These are phyloP conservation scores for Apiospora arundinis DNA, from an alignment of 2,329 filamentous ascomycete species.

Conservation along the genomic window DNA sequence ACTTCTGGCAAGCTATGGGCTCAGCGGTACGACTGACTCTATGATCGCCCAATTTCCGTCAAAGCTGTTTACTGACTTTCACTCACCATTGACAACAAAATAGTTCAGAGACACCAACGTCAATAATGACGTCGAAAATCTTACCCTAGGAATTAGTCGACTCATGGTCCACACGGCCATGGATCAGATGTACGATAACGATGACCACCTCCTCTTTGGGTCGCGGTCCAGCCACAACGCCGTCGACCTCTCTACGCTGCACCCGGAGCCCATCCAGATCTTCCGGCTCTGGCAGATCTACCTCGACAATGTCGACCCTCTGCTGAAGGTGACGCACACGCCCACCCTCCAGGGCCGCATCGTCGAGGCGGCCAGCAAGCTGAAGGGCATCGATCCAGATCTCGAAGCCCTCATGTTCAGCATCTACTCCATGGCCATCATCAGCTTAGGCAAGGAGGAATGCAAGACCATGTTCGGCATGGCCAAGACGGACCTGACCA, in stretches of 20 bases:
- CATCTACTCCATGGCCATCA: conserved; percentile 52
- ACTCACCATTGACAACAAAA: background rate
- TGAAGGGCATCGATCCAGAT: conserved; percentile 44
- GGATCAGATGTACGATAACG: background rate
- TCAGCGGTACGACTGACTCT: background rate
- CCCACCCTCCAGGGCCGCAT: conserved; percentile 60
- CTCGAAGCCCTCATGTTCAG: conserved; percentile 64
- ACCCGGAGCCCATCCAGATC: conserved; percentile 53
- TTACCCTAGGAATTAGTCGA: background rate
- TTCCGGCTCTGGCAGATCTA: conserved; percentile 64
- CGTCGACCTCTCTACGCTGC: conserved; percentile 41
- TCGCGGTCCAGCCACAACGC: background rate
- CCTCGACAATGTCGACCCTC: conserved; percentile 62
- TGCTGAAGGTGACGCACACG: conserved; percentile 64
- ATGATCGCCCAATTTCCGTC: background rate
- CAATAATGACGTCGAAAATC: background rate
- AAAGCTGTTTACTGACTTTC: background rate
- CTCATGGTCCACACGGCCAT: background rate
- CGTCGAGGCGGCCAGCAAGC: conserved; percentile 53
- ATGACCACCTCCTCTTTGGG: conserved; percentile 7
- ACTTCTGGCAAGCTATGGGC: conserved; percentile 4
- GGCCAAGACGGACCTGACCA: conserved; percentile 47
- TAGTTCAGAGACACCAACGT: background rate
- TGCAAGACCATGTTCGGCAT: conserved; percentile 50
- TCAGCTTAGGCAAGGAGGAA: conserved; percentile 50